These are phyloP conservation scores for Dendryphion nanum DNA, from an alignment of 2,329 filamentous ascomycete genomes.

Conservation along the genomic window DNA sequence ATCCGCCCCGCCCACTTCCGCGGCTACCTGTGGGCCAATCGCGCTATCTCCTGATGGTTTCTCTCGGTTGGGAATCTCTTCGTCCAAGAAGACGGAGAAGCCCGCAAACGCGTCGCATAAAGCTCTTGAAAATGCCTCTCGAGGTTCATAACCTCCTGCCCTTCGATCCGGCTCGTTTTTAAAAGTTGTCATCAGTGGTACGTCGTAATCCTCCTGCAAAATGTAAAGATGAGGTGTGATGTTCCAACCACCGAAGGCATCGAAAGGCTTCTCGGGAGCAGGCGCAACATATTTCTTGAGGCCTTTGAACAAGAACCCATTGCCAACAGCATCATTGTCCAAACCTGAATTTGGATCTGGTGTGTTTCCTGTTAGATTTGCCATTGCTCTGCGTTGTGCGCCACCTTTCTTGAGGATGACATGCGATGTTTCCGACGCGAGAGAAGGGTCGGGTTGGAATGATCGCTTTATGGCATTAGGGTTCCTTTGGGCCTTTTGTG, in stretches of 20 bases:
- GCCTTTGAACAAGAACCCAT: constrained; percentile 69
- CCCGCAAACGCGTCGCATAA: constrained; percentile 90
- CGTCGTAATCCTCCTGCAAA: constrained; percentile 69
- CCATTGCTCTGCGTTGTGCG: constrained; percentile 53
- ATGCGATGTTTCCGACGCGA: constrained; percentile 14
- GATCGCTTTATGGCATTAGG: constrained; percentile 47
- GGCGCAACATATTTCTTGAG: constrained; percentile 65
- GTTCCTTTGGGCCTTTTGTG: constrained; percentile 59
- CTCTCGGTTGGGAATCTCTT: constrained; percentile 57
- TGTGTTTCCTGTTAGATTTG: constrained; percentile 8
- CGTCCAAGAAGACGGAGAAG: constrained; percentile 79
- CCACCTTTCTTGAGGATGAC: constrained; percentile 64
- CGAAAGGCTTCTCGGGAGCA: constrained; percentile 72
- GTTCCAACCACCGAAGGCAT: constrained; percentile 78
- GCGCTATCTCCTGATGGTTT: constrained; percentile 24
- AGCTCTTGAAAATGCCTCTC: constrained; percentile 77
- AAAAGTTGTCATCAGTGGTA: constrained; percentile 68
- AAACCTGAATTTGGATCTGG: constrained; percentile 17
- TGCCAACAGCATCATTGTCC: constrained; percentile 23
- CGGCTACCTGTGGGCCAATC: constrained; percentile 37
- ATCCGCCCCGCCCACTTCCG: constrained; percentile 60
- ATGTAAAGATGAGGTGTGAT: constrained; percentile 66
- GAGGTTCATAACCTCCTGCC: constrained; percentile 79
- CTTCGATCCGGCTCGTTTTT: constrained; percentile 64
- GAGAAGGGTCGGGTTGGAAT: constrained; percentile 15